Percentiles rank a stretch among this genome's conserved stretches.
Evolutionary conservation across 2,329 filamentous ascomycete species (phyloP).

Genomic region (Penicillium concentricum): DNA sequence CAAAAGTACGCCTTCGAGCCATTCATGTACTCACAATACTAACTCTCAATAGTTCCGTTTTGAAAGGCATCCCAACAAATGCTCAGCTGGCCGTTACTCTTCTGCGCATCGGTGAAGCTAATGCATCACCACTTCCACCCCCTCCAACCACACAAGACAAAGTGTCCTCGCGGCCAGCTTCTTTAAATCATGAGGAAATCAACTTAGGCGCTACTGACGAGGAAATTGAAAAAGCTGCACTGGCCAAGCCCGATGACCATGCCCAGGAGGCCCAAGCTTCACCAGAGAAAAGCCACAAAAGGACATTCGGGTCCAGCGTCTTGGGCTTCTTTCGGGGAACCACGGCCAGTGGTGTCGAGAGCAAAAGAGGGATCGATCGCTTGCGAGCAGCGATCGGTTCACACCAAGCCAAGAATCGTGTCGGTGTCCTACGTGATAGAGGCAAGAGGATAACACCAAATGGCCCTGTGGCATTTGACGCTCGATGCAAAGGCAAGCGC

Average conservation of each 20-base stretch:
- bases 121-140: slow-evolving; percentile 73
- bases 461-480: slow-evolving; percentile 72
- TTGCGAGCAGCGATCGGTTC: slow-evolving; percentile 64
- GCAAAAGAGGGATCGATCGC: slow-evolving; percentile 68
- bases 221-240: slow-evolving; percentile 66
- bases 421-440: slow-evolving; percentile 64
- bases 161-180: slow-evolving; percentile 52
- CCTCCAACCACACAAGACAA: slow-evolving; percentile 49
- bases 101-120: slow-evolving; percentile 76
- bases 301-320: slow-evolving; percentile 48
- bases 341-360: slow-evolving; percentile 70
- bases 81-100: slow-evolving; percentile 79
- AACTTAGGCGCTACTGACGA: slow-evolving; percentile 61
- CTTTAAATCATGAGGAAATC: slow-evolving; percentile 54
- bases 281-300: slow-evolving; percentile 16
- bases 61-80: slow-evolving; percentile 82
- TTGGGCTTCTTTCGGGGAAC: slow-evolving; percentile 67
- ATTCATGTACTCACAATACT: slow-evolving; percentile 4
- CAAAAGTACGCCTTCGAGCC: slow-evolving; percentile 51
- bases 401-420: slow-evolving; percentile 64
- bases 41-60: slow-evolving; percentile 55
- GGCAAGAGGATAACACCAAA: slow-evolving; percentile 42
- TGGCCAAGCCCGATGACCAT: slow-evolving; percentile 50
- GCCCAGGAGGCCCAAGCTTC: background rate
- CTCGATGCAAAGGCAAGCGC: slow-evolving; percentile 66